A percentile compares a stretch with the other conserved stretches of the same genome.
Conservation (phyloP, 257 asterid species). For the Mitragyna speciosa region DNA sequence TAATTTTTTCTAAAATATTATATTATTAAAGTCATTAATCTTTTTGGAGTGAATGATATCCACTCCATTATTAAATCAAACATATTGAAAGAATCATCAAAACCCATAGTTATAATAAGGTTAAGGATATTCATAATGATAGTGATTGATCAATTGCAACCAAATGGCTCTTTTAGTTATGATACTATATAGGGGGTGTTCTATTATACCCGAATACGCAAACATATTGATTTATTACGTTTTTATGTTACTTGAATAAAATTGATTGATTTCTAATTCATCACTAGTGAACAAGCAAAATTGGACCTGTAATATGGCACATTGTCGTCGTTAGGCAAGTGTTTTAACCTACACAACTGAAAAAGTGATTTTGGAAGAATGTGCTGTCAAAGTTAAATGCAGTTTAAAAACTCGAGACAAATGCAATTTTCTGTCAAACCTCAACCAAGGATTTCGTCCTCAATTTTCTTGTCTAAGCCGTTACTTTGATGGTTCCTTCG, state of each 20-base stretch:
- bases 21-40: too few relatives aligned
- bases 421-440: background rate
- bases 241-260: too few relatives aligned
- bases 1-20: too few relatives aligned
- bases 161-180: background rate
- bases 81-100: too few relatives aligned
- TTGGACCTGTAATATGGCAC: background rate
- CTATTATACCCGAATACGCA: background rate
- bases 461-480: background rate
- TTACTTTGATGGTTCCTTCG: background rate
- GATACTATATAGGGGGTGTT: background rate
- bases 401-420: background rate
- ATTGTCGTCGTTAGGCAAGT: background rate
- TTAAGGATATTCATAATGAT: too few relatives aligned
- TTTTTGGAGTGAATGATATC: too few relatives aligned
- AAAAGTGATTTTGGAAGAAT: background rate
- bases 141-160: too few relatives aligned
- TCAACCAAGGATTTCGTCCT: background rate
- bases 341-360: background rate
- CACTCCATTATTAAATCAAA: too few relatives aligned
- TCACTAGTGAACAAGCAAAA: background rate
- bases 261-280: background rate
- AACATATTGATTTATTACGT: background rate
- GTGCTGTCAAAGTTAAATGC: background rate
- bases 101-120: too few relatives aligned